Conservation (phyloP, 108 stramenopile species). For the Cylindrotheca fusiformis region DNA sequence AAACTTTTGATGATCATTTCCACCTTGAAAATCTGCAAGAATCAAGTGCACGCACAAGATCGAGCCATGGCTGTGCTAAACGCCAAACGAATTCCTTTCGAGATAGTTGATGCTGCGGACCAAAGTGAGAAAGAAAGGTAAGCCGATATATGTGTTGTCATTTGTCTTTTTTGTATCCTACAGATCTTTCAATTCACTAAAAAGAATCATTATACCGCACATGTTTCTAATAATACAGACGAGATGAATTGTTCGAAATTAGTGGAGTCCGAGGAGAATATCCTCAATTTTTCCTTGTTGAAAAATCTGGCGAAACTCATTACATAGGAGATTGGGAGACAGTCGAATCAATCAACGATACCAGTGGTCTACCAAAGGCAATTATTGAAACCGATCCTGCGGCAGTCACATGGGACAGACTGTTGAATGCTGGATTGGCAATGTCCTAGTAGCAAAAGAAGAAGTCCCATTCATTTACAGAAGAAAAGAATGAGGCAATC, state of each 20-base stretch:
- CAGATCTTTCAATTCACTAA: not conserved
- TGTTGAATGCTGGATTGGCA: constrained; percentile 22
- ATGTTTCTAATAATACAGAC: constrained; percentile 9
- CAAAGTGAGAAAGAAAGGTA: constrained; percentile 19
- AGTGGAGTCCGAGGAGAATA: constrained; percentile 65
- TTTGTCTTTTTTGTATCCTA: constrained; percentile 30
- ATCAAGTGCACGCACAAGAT: constrained; percentile 21
- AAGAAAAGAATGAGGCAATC: no score
- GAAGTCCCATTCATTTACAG: no score
- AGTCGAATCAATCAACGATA: constrained; percentile 61
- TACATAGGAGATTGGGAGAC: constrained; percentile 49
- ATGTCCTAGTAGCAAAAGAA: no score
- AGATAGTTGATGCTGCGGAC: constrained; percentile 59
- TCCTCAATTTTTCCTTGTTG: constrained; percentile 76
- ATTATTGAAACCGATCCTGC: constrained; percentile 45
- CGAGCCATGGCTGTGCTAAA: constrained; percentile 26
- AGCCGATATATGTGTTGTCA: no score
- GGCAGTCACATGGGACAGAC: constrained; percentile 57
- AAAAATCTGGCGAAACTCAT: constrained; percentile 18
- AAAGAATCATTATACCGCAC: not conserved
- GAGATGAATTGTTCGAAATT: constrained; percentile 59
- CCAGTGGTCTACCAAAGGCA: constrained; percentile 43
- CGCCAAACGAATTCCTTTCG: constrained; percentile 30
- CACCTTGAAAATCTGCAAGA: not conserved
- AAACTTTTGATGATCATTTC: not conserved